Conservation (phyloP, 75 land plant genomes). For the Larix kaempferi region DNA sequence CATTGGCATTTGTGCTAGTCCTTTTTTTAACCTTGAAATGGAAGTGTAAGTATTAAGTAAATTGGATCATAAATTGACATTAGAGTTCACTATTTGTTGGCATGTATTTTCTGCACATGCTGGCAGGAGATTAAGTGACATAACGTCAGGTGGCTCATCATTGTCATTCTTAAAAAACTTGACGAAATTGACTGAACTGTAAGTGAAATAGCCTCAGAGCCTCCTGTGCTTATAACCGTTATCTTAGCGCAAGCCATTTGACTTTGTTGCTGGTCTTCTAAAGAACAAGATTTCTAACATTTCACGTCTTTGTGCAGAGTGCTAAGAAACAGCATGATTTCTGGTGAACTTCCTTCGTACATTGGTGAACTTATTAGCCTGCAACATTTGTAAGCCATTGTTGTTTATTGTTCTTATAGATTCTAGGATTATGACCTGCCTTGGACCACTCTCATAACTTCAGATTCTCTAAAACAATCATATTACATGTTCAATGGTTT, state of each 20-base stretch:
- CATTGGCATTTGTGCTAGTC: neutral
- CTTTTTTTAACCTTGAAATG: neutral
- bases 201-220: slow-evolving; percentile 14
- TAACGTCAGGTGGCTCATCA: slow-evolving; percentile 17
- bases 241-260: neutral
- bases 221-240: neutral
- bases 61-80: neutral
- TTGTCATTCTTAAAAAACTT: slow-evolving; percentile 18
- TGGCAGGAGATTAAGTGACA: slow-evolving; percentile 29
- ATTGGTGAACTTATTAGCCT: slow-evolving; percentile 15
- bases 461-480: neutral
- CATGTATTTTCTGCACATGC: neutral
- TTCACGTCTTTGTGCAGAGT: slow-evolving; percentile 12
- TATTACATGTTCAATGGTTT: neutral
- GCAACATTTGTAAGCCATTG: slow-evolving; percentile 16
- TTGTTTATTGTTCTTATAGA: neutral
- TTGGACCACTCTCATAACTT: neutral
- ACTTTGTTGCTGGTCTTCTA: neutral
- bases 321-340: slow-evolving; percentile 26
- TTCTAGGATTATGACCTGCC: neutral
- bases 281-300: neutral
- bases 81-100: neutral
- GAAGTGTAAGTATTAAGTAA: neutral
- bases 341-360: slow-evolving; percentile 23
- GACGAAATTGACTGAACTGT: slow-evolving; percentile 20